Conservation (phyloP, 1,284 basidiomycete species). For the Ceratobasidium sp. region DNA sequence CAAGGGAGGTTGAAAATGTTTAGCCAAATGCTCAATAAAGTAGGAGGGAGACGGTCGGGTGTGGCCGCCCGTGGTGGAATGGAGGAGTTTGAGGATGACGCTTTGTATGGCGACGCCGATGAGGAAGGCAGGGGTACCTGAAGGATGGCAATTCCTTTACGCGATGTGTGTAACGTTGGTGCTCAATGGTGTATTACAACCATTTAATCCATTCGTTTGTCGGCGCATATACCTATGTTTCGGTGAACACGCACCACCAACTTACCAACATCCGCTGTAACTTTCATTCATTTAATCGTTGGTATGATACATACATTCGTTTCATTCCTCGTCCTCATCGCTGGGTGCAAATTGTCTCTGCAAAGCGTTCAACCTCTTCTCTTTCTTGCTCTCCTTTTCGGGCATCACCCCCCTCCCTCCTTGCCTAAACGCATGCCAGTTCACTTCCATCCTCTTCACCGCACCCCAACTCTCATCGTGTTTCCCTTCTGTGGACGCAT, state of each 20-base stretch:
- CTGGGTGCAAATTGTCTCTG: conserved; percentile 32
- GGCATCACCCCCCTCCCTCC: conserved; percentile 27
- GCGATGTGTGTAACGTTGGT: not conserved
- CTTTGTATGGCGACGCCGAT: conserved; percentile 39
- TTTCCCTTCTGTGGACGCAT: conserved; percentile 47
- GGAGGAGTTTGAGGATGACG: conserved; percentile 41
- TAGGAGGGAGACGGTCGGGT: conserved; percentile 21
- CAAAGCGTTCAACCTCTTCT: conserved; percentile 15
- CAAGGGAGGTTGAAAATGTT: conserved; percentile 34
- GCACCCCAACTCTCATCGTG: conserved; percentile 65
- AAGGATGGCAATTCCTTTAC: not conserved
- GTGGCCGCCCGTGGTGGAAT: conserved; percentile 32
- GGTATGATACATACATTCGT: not conserved
- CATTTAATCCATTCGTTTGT: not conserved
- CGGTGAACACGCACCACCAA: not conserved
- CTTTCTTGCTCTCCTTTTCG: conserved; percentile 36
- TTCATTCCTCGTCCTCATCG: conserved; percentile 35
- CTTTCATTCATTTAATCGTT: not conserved
- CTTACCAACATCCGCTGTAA: not conserved
- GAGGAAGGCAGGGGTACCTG: conserved; percentile 35
- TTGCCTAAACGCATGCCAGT: conserved; percentile 70
- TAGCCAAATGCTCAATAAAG: conserved; percentile 41
- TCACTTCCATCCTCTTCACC: conserved; percentile 71
- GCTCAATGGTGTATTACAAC: no score
- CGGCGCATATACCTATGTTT: conserved; percentile 12